Evolutionary conservation across 2,329 filamentous ascomycete species (phyloP), one percentile per base, ranked within the genome.

Genomic region (Fusarium udum): DNA sequence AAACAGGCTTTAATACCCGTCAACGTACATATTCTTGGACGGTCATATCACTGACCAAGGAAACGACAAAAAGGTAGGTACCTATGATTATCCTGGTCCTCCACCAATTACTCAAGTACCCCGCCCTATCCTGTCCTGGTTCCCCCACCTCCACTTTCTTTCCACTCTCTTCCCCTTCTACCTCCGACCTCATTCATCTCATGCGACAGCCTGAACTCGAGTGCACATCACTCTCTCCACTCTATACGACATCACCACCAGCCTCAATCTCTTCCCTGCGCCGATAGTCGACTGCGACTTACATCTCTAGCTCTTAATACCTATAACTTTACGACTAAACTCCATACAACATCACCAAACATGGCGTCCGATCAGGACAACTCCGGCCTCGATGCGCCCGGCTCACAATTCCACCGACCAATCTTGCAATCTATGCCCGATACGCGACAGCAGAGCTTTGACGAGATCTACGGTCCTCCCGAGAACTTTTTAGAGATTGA

Each of bases 401-500:
- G 76, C 67, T 80, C 80, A 64, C 82, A 83, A 70, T 70, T 79
- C 57, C 86, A 87, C 77, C 83, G 86, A 69, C 86, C 87, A 76
- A 88, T 88, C 79, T 87, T 92, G 86, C 89, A 91, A 83, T 88
- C 89, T 72, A 89, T 92, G 85, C 90, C 90, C 53, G 90, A 92
- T 80, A 90, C 93, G 76, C 93, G 95, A 79, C 91, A 93, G 84
- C 96, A 99, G 87, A 96, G 93, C 80, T 98, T 98, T 81, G 96
- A 99, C 85, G 96, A 99, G 88, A 97, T 98, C 82, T 99, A 99
- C 84, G 96, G 95, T 20, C 94, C 95, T 53, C 96, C 96, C 11
- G 96, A 99, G 88, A 99, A 99, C 87, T 98, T 98, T 82, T 90
- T 99, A 61, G 96, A 99, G 87, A 97, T 99, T 74, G 96, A 99